Evolutionary conservation across 2,329 filamentous ascomycete species (phyloP).

Genomic region (Claviceps sp.): DNA sequence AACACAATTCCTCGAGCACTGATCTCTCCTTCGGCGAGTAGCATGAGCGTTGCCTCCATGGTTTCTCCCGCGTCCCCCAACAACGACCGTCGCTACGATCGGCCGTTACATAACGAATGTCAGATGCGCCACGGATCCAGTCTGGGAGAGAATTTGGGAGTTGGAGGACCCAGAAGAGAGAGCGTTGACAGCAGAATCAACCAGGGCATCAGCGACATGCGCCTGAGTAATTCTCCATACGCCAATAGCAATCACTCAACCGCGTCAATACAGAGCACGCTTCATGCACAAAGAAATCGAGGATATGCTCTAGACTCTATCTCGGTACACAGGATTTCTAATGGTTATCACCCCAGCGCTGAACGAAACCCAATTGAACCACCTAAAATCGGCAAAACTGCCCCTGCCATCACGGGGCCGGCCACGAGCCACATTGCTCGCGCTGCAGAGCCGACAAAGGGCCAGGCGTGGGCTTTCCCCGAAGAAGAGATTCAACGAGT

Average conservation of each 20-base stretch:
- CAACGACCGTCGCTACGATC: conserved; percentile 29
- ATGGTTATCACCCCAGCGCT: conserved; percentile 48
- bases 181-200: conserved; percentile 73
- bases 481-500: conserved; percentile 51
- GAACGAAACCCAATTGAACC: conserved; percentile 41
- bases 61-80: conserved; percentile 45
- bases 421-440: conserved; percentile 51
- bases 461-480: conserved; percentile 74
- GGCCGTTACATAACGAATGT: conserved; percentile 24
- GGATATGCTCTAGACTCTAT: conserved; percentile 37
- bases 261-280: conserved; percentile 57
- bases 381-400: conserved; percentile 44
- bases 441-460: conserved; percentile 68
- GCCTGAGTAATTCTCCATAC: conserved; percentile 55
- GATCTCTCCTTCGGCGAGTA: conserved; percentile 40
- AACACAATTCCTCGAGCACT: conserved; percentile 38
- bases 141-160: conserved; percentile 22
- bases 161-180: conserved; percentile 45
- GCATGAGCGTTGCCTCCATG: conserved; percentile 55
- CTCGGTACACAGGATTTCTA: conserved; percentile 47
- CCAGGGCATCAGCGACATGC: conserved; percentile 55
- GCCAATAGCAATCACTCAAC: conserved; percentile 66
- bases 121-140: conserved; percentile 16
- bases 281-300: conserved; percentile 54
- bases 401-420: conserved; percentile 63